Evolutionary conservation across 352 stramenopile species (phyloP).

Genomic region (Elongisporangium senticosum): DNA sequence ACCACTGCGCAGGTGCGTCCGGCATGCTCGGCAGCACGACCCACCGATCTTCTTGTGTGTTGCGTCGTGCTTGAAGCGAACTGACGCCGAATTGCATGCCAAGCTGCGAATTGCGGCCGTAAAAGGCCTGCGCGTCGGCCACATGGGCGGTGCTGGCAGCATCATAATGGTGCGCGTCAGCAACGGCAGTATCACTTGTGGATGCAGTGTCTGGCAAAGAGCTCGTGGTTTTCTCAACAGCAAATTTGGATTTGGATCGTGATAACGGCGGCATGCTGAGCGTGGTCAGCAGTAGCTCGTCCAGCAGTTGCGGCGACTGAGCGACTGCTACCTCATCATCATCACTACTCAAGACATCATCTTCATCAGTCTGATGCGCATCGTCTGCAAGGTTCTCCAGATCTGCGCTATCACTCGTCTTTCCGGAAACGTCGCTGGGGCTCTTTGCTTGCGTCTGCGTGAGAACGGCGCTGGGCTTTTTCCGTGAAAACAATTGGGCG

Average conservation of each 20-base stretch:
- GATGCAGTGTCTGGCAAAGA: neutral
- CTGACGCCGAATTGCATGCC: conserved; percentile 33
- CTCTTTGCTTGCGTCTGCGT: neutral
- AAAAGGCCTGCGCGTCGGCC: conserved; percentile 32
- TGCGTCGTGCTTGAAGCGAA: conserved; percentile 61
- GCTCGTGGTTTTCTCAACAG: neutral
- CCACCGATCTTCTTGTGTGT: conserved; percentile 72
- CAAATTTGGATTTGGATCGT: conserved; percentile 12
- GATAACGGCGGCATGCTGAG: conserved; percentile 58
- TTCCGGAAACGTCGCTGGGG: neutral
- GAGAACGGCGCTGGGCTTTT: conserved; percentile 30
- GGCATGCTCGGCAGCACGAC: conserved; percentile 39
- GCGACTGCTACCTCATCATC: conserved; percentile 59
- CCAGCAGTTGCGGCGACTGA: conserved; percentile 59
- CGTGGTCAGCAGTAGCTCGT: conserved; percentile 71
- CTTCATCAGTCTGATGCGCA: conserved; percentile 12
- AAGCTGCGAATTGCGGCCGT: conserved; percentile 27
- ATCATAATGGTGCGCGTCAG: neutral
- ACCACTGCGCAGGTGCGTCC: conserved; percentile 7
- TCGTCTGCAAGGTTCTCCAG: neutral
- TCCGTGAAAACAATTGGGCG: conserved; percentile 54
- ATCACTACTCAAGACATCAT: conserved; percentile 40
- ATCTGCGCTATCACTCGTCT: neutral
- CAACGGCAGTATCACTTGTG: neutral
- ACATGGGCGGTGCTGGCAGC: neutral